Percentiles rank a stretch among this genome's conserved stretches.
Evolutionary conservation across 1,139 yeast species (phyloP).

Genomic region (Wickerhamomyces sp.): DNA sequence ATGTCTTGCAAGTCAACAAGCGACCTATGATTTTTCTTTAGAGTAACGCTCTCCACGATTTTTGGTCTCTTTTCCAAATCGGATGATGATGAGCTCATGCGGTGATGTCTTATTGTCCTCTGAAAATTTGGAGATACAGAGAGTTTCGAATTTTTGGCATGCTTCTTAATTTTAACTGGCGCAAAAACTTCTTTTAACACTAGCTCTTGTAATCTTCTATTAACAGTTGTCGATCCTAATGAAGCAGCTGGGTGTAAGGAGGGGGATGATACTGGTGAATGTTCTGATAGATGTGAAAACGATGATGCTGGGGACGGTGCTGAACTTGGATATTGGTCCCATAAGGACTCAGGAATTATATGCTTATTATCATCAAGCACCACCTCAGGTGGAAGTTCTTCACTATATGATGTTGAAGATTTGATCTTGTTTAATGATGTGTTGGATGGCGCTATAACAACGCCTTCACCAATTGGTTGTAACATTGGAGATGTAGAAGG

Average conservation of each 20-base stretch:
- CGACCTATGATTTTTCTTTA: conserved; percentile 20
- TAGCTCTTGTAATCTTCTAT: conserved; percentile 58
- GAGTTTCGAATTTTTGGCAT: conserved; percentile 7
- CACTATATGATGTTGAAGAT: conserved; percentile 21
- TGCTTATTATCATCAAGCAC: conserved; percentile 85
- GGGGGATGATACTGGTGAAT: conserved; percentile 7
- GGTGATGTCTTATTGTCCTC: conserved; percentile 11
- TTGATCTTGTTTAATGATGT: conserved; percentile 10
- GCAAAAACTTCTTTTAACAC: conserved; percentile 70
- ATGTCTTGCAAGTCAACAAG: conserved; percentile 20
- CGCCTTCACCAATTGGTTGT: conserved; percentile 15
- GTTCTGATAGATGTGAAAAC: conserved; percentile 23
- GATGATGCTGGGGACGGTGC: conserved; percentile 46
- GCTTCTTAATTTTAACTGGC: conserved; percentile 31
- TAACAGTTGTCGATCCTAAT: conserved; percentile 62
- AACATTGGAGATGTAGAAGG: conserved; percentile 14
- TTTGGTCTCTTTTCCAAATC: conserved; percentile 24
- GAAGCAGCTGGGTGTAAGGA: conserved; percentile 19
- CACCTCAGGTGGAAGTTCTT: conserved; percentile 64
- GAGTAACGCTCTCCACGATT: conserved; percentile 1
- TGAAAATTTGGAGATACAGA: conserved; percentile 17
- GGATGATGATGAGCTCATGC: conserved; percentile 22
- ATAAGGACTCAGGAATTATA: conserved; percentile 75
- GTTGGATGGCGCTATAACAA: background rate
- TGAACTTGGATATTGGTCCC: conserved; percentile 56